phyloP scores from a whole-genome alignment of 495 filamentous ascomycete genomes.

The Xylaria cubensis region DNA sequence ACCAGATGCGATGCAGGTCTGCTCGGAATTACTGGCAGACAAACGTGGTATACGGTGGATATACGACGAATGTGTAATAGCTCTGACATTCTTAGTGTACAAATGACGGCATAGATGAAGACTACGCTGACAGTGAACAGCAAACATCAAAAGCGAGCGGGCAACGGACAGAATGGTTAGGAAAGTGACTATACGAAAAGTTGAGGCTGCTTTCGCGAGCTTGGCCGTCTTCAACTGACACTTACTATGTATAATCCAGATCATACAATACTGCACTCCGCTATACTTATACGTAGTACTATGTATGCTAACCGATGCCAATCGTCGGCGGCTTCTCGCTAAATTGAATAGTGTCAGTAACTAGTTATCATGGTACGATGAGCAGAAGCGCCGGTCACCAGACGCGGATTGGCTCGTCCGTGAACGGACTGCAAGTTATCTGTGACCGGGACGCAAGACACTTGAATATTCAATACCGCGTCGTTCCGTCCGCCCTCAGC shows the following conservation, averaged over 20 bases:
- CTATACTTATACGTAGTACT: not conserved
- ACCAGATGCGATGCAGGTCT: not conserved
- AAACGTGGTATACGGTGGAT: slow-evolving; percentile 2
- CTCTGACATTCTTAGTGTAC: slow-evolving; percentile 7
- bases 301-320: slow-evolving; percentile 11
- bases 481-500: not conserved
- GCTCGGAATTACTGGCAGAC: not conserved
- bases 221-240: not conserved
- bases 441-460: not conserved
- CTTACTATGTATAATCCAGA: not conserved
- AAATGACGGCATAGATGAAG: slow-evolving; percentile 4
- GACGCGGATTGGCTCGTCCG: slow-evolving; percentile 3
- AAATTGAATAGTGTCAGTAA: not conserved
- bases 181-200: too few species aligned
- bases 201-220: not conserved
- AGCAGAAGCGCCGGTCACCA: not conserved
- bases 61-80: slow-evolving; percentile 1
- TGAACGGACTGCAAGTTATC: not conserved
- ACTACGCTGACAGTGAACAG: not conserved
- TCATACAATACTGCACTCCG: not conserved
- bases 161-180: not conserved
- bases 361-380: not conserved
- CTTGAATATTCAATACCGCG: not conserved
- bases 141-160: not conserved
- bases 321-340: not conserved